phyloP scores from a whole-genome alignment of 805 yeast species.

The Spathaspora gorwiae region DNA sequence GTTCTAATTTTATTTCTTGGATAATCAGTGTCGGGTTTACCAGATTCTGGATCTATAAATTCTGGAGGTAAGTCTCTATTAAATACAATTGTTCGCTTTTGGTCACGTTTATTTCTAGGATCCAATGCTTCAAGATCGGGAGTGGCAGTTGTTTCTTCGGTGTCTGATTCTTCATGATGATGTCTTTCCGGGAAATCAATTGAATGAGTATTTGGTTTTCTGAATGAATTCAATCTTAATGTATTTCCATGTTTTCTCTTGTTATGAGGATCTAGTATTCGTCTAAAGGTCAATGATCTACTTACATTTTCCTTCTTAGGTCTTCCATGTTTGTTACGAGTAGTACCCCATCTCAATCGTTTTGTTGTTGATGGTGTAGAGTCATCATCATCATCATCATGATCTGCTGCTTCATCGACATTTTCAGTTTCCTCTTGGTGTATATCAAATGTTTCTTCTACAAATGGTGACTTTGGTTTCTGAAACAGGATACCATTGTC shows the following conservation, averaged over 20 bases:
- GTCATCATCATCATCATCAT: conserved; percentile 9
- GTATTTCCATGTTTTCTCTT: conserved; percentile 2
- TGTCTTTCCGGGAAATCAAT: conserved; percentile 9
- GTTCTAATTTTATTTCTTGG: conserved; percentile 92
- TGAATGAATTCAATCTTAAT: conserved; percentile 7
- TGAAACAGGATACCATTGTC: conserved; percentile 15
- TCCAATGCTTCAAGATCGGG: conserved; percentile 23
- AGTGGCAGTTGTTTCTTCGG: conserved; percentile 18
- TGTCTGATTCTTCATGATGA: conserved; percentile 5
- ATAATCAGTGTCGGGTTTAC: conserved; percentile 56
- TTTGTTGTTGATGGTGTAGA: conserved; percentile 40
- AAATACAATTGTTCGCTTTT: conserved; percentile 49
- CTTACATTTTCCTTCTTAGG: conserved; percentile 47
- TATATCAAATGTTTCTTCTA: conserved; percentile 3
- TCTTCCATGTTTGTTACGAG: conserved; percentile 65
- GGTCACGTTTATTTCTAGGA: conserved; percentile 25
- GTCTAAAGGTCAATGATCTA: conserved; percentile 48
- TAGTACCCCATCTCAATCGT: conserved; percentile 89
- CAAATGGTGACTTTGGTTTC: conserved; percentile 27
- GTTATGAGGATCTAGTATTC: conserved; percentile 23
- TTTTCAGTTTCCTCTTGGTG: conserved; percentile 1
- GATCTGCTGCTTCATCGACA: conserved; percentile 11
- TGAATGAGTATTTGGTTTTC: conserved; percentile 9
- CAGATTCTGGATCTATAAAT: conserved; percentile 51
- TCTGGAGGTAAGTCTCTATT: conserved; percentile 59